phyloP scores from a whole-genome alignment of 2,329 filamentous ascomycete genomes.

The Colletotrichum graminicola region DNA sequence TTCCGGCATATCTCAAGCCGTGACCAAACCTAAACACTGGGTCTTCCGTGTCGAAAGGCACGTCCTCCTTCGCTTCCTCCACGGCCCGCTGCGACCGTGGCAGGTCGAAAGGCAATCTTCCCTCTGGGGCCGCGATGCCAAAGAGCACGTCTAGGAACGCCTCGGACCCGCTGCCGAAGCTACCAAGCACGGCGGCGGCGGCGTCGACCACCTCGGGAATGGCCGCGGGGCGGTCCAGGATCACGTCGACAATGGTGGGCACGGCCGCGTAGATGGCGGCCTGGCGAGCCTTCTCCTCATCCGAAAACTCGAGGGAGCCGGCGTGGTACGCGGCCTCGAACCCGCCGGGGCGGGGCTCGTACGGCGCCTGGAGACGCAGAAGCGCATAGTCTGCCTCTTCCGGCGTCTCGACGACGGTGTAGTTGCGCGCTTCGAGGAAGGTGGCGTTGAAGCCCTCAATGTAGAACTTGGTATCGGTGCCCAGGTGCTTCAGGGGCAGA shows the following conservation, averaged over 20 bases:
- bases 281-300: conserved; percentile 46
- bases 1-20: conserved; percentile 41
- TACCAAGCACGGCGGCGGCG: conserved; percentile 55
- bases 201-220: conserved; percentile 56
- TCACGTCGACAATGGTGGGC: conserved; percentile 59
- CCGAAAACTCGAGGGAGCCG: conserved; percentile 56
- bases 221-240: conserved; percentile 56
- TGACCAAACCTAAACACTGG: conserved; percentile 50
- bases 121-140: conserved; percentile 52
- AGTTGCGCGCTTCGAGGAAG: conserved; percentile 42
- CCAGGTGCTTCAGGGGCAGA: conserved; percentile 43
- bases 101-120: conserved; percentile 60
- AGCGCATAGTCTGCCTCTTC: conserved; percentile 57
- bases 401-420: conserved; percentile 52
- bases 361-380: conserved; percentile 55
- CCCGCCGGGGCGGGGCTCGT: conserved; percentile 54
- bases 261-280: conserved; percentile 53
- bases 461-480: conserved; percentile 43
- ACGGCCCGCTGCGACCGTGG: conserved; percentile 59
- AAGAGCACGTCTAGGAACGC: conserved; percentile 61
- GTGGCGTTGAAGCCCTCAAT: conserved; percentile 39
- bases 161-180: conserved; percentile 55
- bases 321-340: conserved; percentile 55
- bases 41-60: conserved; percentile 48
- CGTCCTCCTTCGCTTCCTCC: conserved; percentile 47